Conservation (phyloP, 2,329 filamentous ascomycete species). For the Dactylellina leptospora region DNA sequence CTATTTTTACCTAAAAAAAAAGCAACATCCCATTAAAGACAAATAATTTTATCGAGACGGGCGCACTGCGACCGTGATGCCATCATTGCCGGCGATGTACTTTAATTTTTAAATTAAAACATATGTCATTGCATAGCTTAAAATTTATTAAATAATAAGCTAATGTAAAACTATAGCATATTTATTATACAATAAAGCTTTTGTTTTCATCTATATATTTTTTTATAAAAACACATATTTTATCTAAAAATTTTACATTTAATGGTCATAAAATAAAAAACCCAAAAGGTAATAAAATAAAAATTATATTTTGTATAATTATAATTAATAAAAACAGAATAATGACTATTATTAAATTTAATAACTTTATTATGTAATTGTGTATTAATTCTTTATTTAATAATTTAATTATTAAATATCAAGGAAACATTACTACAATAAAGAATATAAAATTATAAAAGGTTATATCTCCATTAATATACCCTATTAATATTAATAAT, state of each 20-base stretch:
- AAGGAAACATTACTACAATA: conserved; percentile 17
- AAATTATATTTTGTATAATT: conserved; percentile 32
- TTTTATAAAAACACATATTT: conserved; percentile 24
- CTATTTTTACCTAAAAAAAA: too few species aligned
- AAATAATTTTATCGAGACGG: too few species aligned
- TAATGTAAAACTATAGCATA: conserved; percentile 8
- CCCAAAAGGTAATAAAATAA: conserved; percentile 30
- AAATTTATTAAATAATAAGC: conserved; percentile 2
- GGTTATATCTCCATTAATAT: conserved; percentile 13
- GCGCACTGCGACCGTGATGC: too few species aligned
- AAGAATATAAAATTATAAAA: conserved; percentile 26
- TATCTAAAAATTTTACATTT: conserved; percentile 24
- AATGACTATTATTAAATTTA: conserved; percentile 28
- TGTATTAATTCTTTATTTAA: conserved; percentile 29
- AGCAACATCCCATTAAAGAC: too few species aligned
- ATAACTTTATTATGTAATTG: conserved; percentile 27
- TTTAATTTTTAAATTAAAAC: not conserved
- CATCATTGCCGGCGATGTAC: too few species aligned
- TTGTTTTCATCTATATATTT: conserved; percentile 21
- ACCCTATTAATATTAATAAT: conserved; percentile 17
- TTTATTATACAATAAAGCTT: conserved; percentile 9
- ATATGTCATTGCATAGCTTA: not conserved
- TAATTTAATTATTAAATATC: conserved; percentile 22
- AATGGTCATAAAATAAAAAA: conserved; percentile 24
- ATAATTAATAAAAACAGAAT: conserved; percentile 26